These are phyloP conservation scores for Diplodia mutila DNA, from an alignment of 2,329 filamentous ascomycete genomes.

Conservation along the genomic window DNA sequence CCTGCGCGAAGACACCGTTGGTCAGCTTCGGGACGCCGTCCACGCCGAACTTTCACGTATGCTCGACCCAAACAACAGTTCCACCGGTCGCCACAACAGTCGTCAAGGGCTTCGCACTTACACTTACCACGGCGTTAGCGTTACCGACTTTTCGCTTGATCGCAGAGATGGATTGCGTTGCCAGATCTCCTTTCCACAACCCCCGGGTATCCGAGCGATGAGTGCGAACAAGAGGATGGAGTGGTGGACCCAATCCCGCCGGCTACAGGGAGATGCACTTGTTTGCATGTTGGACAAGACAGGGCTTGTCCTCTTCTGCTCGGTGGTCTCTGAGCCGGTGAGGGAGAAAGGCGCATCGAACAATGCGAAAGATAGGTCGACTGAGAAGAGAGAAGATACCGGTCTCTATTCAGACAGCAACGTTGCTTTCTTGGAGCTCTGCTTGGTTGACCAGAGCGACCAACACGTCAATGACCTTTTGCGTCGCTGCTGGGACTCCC, in stretches of 20 bases:
- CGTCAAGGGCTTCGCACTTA: conserved; percentile 32
- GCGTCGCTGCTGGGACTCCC: conserved; percentile 25
- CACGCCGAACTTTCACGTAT: background rate
- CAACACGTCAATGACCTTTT: conserved; percentile 27
- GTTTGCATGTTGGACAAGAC: conserved; percentile 34
- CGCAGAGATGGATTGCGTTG: conserved; percentile 31
- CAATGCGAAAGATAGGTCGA: too few species aligned
- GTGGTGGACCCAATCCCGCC: conserved; percentile 39
- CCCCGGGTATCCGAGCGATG: conserved; percentile 28
- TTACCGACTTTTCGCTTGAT: conserved; percentile 32
- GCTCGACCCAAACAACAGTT: conserved; percentile 20
- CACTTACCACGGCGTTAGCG: conserved; percentile 31
- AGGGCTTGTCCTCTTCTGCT: conserved; percentile 36
- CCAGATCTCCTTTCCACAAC: conserved; percentile 34
- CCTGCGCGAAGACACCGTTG: conserved; percentile 59
- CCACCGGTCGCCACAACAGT: conserved; percentile 27
- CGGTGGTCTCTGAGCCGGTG: conserved; percentile 28
- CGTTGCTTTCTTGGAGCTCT: conserved; percentile 29
- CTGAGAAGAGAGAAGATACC: conserved; percentile 20
- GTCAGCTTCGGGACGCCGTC: conserved; percentile 54
- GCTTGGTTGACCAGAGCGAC: conserved; percentile 29
- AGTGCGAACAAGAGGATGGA: conserved; percentile 25
- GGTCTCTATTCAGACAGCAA: conserved; percentile 26
- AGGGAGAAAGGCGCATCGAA: background rate
- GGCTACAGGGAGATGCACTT: conserved; percentile 34